Evolutionary conservation across 305 asterid genomes (phyloP).

Genomic region (Petunia hybrid): DNA sequence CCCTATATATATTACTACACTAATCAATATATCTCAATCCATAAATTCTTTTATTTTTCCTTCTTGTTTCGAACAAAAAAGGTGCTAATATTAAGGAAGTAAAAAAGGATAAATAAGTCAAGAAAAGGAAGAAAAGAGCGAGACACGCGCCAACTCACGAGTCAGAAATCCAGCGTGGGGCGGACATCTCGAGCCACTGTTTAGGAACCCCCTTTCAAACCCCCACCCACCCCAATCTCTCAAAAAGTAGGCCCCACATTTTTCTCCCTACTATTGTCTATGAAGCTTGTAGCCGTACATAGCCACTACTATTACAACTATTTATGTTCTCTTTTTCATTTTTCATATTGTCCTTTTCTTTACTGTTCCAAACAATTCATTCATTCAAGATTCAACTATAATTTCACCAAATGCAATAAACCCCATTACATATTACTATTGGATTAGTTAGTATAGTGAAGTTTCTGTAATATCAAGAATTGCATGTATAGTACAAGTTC

Average conservation of each 20-base stretch:
- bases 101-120: neutral
- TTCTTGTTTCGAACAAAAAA: too few species aligned
- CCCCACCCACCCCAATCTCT: neutral
- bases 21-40: too few species aligned
- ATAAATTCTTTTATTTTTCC: too few species aligned
- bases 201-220: neutral
- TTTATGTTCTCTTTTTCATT: neutral
- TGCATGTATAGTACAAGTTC: neutral
- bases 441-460: too few species aligned
- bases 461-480: neutral
- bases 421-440: too few species aligned
- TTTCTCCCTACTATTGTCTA: neutral
- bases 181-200: slow-evolving; percentile 27
- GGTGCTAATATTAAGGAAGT: too few species aligned
- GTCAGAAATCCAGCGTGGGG: slow-evolving; percentile 25
- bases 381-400: too few species aligned
- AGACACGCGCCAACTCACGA: slow-evolving; percentile 3
- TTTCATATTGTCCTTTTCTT: neutral
- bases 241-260: neutral
- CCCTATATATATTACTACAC: too few species aligned
- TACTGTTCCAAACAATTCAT: neutral
- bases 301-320: neutral
- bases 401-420: too few species aligned
- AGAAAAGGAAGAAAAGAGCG: neutral
- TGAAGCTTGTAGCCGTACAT: neutral